Evolutionary conservation across 2,329 filamentous ascomycete species (phyloP).

Genomic region (Sclerotinia subarctica): DNA sequence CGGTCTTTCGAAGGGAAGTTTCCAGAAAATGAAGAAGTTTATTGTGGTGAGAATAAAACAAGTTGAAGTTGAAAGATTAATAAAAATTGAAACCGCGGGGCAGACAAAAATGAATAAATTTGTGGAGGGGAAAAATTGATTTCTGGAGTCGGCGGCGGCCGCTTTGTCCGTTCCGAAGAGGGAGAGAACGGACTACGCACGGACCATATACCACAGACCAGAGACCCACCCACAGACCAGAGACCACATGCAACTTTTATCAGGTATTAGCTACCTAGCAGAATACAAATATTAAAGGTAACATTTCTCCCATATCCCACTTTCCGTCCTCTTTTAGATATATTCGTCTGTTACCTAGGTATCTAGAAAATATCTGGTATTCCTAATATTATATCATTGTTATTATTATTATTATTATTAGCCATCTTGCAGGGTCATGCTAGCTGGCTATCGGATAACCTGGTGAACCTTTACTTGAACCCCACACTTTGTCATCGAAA

Average conservation of each 20-base stretch:
- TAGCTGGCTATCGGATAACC: not conserved
- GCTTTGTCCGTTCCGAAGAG: constrained; percentile 1
- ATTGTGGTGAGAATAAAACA: not conserved
- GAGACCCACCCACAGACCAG: too few species aligned
- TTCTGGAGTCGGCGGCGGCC: not conserved
- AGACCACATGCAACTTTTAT: too few species aligned
- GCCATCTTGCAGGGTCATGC: not conserved
- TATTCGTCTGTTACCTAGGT: not conserved
- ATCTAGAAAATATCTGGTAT: not conserved
- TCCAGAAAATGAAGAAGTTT: not conserved
- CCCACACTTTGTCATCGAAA: constrained; percentile 11
- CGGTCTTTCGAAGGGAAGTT: not conserved
- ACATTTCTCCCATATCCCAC: too few species aligned
- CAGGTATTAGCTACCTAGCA: too few species aligned
- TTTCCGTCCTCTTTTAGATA: not conserved
- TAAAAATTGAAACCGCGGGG: not conserved
- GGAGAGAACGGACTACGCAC: not conserved
- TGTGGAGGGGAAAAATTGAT: constrained; percentile 10
- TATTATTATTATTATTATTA: too few species aligned
- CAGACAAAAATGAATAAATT: not conserved
- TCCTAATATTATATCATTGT: too few species aligned
- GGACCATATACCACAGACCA: not conserved
- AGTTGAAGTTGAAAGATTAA: not conserved
- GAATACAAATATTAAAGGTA: not conserved
- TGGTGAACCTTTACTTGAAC: not conserved